Conservation (phyloP, 306 rosid species). For the Canavalia gladiata region DNA sequence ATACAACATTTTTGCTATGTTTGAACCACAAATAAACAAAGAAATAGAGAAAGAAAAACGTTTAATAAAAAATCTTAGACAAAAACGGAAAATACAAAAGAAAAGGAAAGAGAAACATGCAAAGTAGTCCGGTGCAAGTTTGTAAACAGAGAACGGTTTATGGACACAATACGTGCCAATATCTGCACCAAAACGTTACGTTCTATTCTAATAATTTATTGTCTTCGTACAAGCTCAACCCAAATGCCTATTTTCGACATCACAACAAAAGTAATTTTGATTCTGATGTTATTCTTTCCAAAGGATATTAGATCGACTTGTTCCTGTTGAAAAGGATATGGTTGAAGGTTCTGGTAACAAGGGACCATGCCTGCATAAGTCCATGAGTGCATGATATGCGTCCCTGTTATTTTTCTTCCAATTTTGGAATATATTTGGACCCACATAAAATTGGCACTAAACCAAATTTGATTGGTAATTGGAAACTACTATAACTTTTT, state of each 20-base stretch:
- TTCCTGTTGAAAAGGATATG: slow-evolving; percentile 54
- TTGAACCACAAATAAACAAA: background rate
- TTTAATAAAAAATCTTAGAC: background rate
- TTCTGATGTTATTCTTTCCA: slow-evolving; percentile 41
- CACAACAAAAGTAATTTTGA: slow-evolving; percentile 49
- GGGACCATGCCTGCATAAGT: slow-evolving; percentile 46
- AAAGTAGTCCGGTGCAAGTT: background rate
- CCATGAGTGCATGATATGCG: slow-evolving; percentile 30
- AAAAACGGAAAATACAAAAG: background rate
- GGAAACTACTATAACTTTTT: slow-evolving; percentile 2
- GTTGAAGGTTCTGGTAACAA: slow-evolving; percentile 42
- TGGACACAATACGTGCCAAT: slow-evolving; percentile 1
- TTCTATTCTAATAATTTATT: slow-evolving; percentile 31
- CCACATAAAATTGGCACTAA: slow-evolving; percentile 47
- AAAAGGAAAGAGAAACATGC: background rate
- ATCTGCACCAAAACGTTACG: slow-evolving; percentile 20
- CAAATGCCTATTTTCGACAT: slow-evolving; percentile 40
- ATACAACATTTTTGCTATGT: slow-evolving; percentile 1
- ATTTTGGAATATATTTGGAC: slow-evolving; percentile 48
- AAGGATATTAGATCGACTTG: slow-evolving; percentile 34
- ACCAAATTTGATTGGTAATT: slow-evolving; percentile 10
- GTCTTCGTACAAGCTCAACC: slow-evolving; percentile 24
- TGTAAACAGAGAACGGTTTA: slow-evolving; percentile 21
- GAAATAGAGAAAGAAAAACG: slow-evolving; percentile 3
- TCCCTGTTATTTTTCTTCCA: slow-evolving; percentile 32